Conservation (phyloP, 2,329 filamentous ascomycete genomes). For the Pseudogymnoascus destructans region DNA sequence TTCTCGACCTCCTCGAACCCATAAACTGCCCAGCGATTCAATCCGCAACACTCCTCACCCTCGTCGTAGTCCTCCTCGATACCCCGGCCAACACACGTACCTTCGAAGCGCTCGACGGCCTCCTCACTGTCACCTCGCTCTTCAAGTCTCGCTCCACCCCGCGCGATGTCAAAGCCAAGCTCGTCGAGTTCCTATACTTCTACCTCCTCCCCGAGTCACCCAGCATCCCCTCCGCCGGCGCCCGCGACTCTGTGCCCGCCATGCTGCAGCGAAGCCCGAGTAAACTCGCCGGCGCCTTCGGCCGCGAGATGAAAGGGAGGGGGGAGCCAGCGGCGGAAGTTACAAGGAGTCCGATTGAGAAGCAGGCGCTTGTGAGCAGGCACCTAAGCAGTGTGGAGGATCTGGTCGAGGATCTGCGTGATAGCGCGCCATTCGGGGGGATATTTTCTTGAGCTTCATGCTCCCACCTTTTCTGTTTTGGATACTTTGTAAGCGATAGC, state of each 20-base stretch:
- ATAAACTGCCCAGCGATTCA: slow-evolving; percentile 87
- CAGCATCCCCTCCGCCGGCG: slow-evolving; percentile 38
- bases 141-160: slow-evolving; percentile 82
- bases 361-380: slow-evolving; percentile 49
- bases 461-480: neutral
- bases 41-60: slow-evolving; percentile 74
- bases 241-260: slow-evolving; percentile 34
- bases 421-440: slow-evolving; percentile 60
- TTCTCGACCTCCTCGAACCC: slow-evolving; percentile 87
- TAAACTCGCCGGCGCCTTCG: slow-evolving; percentile 49
- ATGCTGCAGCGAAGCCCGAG: slow-evolving; percentile 55
- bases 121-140: slow-evolving; percentile 80
- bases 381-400: slow-evolving; percentile 56
- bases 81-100: slow-evolving; percentile 77
- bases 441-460: slow-evolving; percentile 33
- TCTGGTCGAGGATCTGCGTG: slow-evolving; percentile 59
- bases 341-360: slow-evolving; percentile 49
- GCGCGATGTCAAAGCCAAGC: slow-evolving; percentile 82
- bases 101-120: slow-evolving; percentile 83
- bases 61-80: slow-evolving; percentile 80
- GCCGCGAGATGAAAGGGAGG: slow-evolving; percentile 24
- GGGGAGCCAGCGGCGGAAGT: slow-evolving; percentile 20
- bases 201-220: slow-evolving; percentile 90
- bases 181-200: slow-evolving; percentile 97
- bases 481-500: neutral